phyloP scores from a whole-genome alignment of 805 yeast species.

The Metschnikowia lachancei region DNA sequence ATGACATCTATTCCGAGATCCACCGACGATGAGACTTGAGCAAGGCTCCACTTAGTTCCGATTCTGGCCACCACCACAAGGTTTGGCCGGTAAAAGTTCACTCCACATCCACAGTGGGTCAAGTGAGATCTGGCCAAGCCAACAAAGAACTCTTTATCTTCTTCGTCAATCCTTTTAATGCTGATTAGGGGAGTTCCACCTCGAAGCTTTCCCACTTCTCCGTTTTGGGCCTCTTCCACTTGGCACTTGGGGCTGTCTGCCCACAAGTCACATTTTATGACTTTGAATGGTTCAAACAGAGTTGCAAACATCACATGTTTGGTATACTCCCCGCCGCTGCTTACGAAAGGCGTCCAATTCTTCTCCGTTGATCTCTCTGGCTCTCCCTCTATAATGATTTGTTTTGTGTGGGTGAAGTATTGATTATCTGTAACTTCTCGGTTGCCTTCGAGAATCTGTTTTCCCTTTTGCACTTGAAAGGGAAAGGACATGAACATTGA shows the following conservation, averaged over 20 bases:
- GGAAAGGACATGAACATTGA: conserved; percentile 19
- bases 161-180: conserved; percentile 1
- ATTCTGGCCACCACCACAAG: conserved; percentile 36
- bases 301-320: conserved; percentile 29
- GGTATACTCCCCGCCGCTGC: conserved; percentile 27
- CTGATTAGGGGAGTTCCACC: conserved; percentile 25
- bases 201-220: conserved; percentile 20
- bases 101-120: conserved; percentile 44
- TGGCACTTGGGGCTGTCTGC: conserved; percentile 26
- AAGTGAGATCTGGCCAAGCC: conserved; percentile 47
- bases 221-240: background rate
- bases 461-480: conserved; percentile 18
- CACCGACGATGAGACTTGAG: conserved; percentile 33
- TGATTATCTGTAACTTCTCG: conserved; percentile 1
- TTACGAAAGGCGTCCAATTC: conserved; percentile 41
- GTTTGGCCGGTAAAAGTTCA: conserved; percentile 44
- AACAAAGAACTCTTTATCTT: conserved; percentile 41
- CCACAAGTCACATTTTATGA: conserved; percentile 28
- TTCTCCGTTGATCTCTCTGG: conserved; percentile 23
- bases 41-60: conserved; percentile 18
- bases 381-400: conserved; percentile 6
- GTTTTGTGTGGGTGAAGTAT: conserved; percentile 10
- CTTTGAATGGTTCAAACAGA: conserved; percentile 32
- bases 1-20: conserved; percentile 31
- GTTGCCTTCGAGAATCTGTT: background rate